These are phyloP conservation scores for Pouteria campechiana DNA, from an alignment of 179 eudicot genomes.

Conservation along the genomic window DNA sequence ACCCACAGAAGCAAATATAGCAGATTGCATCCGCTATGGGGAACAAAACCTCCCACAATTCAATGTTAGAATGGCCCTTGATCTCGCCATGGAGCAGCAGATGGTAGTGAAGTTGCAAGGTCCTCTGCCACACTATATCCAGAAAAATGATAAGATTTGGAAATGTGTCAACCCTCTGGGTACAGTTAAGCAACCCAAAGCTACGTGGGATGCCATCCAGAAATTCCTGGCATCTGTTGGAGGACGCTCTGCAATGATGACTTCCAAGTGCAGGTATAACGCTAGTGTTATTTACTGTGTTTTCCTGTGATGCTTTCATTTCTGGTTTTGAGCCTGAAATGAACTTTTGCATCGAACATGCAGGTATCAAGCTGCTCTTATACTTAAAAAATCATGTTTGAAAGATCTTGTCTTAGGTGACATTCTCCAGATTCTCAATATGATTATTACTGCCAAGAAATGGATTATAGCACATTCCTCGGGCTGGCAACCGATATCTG, in stretches of 20 bases:
- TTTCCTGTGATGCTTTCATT: neutral
- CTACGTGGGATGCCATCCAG: conserved; percentile 58
- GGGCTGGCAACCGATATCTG: conserved; percentile 47
- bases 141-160: conserved; percentile 70
- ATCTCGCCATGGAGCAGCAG: conserved; percentile 56
- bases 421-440: conserved; percentile 54
- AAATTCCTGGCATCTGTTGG: conserved; percentile 48
- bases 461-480: conserved; percentile 30
- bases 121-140: conserved; percentile 37
- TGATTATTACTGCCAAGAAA: conserved; percentile 30
- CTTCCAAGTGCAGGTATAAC: conserved; percentile 57
- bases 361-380: conserved; percentile 82
- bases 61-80: conserved; percentile 64
- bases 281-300: neutral
- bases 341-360: neutral
- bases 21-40: conserved; percentile 69
- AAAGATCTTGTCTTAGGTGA: conserved; percentile 56
- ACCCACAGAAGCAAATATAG: conserved; percentile 68
- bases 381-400: conserved; percentile 56
- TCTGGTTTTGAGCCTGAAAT: neutral
- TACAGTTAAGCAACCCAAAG: conserved; percentile 34
- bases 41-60: conserved; percentile 47
- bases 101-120: conserved; percentile 46
- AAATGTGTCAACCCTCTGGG: conserved; percentile 60
- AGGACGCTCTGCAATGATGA: conserved; percentile 50